Evolutionary conservation across 208 protist genomes (phyloP).

Genomic region (Wallacemonas collosoma): DNA sequence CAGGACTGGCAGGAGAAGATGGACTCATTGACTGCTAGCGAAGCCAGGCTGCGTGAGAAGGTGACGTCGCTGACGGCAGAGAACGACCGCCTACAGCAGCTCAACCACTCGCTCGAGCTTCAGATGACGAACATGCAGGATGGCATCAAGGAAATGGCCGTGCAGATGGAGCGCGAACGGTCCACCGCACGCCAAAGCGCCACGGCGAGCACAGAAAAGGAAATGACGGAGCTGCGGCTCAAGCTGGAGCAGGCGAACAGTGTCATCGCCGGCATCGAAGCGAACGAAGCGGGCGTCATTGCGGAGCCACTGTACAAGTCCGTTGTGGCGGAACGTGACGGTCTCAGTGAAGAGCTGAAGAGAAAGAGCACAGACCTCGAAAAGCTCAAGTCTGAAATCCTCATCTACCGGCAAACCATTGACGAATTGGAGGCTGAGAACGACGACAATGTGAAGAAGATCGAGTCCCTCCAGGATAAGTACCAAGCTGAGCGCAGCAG

Average conservation of each 20-base stretch:
- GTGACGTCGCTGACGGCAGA: conserved; percentile 40
- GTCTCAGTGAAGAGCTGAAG: conserved; percentile 47
- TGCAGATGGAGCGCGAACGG: conserved; percentile 76
- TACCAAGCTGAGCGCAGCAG: conserved; percentile 55
- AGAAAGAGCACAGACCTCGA: conserved; percentile 59
- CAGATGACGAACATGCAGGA: conserved; percentile 88
- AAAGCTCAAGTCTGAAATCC: conserved; percentile 86
- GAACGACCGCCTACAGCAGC: conserved; percentile 59
- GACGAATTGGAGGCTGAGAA: conserved; percentile 79
- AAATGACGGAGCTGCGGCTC: conserved; percentile 43
- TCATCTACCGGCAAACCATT: conserved; percentile 87
- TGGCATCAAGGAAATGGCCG: conserved; percentile 82
- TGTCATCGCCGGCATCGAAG: conserved; percentile 32
- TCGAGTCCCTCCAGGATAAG: conserved; percentile 68
- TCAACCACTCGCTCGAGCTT: conserved; percentile 72
- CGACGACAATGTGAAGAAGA: conserved; percentile 81
- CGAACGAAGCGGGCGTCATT: conserved; percentile 53
- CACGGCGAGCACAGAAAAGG: conserved; percentile 48
- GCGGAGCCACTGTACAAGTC: conserved; percentile 70
- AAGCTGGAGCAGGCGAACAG: conserved; percentile 50
- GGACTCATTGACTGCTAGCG: conserved; percentile 49
- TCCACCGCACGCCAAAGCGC: conserved; percentile 33
- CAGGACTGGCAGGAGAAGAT: conserved; percentile 64
- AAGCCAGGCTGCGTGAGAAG: conserved; percentile 66
- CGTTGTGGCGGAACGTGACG: conserved; percentile 52